These are phyloP conservation scores for Ambrosiella beaveri DNA, from an alignment of 2,329 filamentous ascomycete species.

Conservation along the genomic window DNA sequence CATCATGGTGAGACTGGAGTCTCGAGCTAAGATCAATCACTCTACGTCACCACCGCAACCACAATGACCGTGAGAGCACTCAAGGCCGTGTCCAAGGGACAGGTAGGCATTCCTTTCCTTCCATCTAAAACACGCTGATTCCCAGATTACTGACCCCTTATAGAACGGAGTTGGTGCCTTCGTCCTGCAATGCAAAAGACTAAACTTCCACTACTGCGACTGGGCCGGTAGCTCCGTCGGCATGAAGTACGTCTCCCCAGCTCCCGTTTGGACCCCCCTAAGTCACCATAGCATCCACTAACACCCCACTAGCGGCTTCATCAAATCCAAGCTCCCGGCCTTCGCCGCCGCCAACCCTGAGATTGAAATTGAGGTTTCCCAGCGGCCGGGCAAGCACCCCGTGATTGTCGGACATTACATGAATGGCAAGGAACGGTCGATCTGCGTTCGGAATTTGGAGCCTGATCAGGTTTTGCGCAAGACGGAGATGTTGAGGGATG, in stretches of 20 bases:
- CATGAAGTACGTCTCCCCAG: conserved; percentile 57
- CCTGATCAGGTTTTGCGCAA: conserved; percentile 68
- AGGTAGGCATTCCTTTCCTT: conserved; percentile 25
- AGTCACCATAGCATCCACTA: conserved; percentile 14
- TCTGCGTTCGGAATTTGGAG: conserved; percentile 79
- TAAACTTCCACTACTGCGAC: conserved; percentile 96
- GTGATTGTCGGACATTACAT: conserved; percentile 82
- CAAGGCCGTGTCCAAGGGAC: conserved; percentile 33
- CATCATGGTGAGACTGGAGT: neutral
- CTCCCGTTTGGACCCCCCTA: neutral
- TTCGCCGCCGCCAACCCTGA: conserved; percentile 73
- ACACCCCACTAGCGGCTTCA: conserved; percentile 47
- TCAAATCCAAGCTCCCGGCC: conserved; percentile 54
- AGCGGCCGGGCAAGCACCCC: conserved; percentile 76
- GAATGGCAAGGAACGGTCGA: conserved; percentile 69
- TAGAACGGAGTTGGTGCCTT: conserved; percentile 96
- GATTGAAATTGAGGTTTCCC: conserved; percentile 83
- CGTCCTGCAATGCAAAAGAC: conserved; percentile 87
- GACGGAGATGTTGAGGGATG: conserved; percentile 52
- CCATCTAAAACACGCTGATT: neutral
- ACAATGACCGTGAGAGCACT: conserved; percentile 40
- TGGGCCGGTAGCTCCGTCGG: conserved; percentile 82
- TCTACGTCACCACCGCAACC: conserved; percentile 10
- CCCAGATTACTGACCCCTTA: conserved; percentile 5
- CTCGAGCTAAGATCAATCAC: neutral